These are phyloP conservation scores for Ophiosphaerella herpotricha DNA, from an alignment of 2,329 filamentous ascomycete species.

Conservation along the genomic window DNA sequence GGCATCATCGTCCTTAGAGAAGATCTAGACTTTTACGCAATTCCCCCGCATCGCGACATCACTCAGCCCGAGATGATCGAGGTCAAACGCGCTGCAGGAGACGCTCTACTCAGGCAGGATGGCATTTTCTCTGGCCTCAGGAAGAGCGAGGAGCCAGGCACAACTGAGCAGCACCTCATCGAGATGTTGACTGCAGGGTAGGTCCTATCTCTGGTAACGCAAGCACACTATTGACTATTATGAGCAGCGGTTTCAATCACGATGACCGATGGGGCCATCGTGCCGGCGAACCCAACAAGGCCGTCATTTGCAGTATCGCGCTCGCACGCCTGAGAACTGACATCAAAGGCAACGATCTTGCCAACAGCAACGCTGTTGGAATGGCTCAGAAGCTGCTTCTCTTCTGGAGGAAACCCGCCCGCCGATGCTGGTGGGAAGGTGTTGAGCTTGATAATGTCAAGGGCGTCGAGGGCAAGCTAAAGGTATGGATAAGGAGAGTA, in stretches of 20 bases:
- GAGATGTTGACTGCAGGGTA: slow-evolving; percentile 99
- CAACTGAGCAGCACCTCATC: slow-evolving; percentile 96
- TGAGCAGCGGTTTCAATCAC: slow-evolving; percentile 85
- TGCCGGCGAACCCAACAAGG: slow-evolving; percentile 97
- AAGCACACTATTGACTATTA: slow-evolving; percentile 6
- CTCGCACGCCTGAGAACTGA: slow-evolving; percentile 91
- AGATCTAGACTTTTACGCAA: slow-evolving; percentile 96
- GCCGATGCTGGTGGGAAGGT: slow-evolving; percentile 99
- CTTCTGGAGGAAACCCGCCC: slow-evolving; percentile 96
- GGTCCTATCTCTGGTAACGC: slow-evolving; percentile 35
- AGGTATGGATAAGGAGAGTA: slow-evolving; percentile 97
- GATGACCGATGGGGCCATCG: slow-evolving; percentile 95
- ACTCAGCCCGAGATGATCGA: slow-evolving; percentile 90
- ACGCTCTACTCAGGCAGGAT: slow-evolving; percentile 82
- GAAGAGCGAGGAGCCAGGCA: slow-evolving; percentile 93
- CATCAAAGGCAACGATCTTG: slow-evolving; percentile 75
- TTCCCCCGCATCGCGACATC: slow-evolving; percentile 84
- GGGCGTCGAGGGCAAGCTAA: slow-evolving; percentile 87
- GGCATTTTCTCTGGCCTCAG: slow-evolving; percentile 96
- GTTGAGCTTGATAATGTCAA: slow-evolving; percentile 89
- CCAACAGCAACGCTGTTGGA: slow-evolving; percentile 77
- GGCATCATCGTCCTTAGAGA: slow-evolving; percentile 97
- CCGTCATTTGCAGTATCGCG: slow-evolving; percentile 95
- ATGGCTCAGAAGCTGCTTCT: slow-evolving; percentile 98
- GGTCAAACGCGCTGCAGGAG: slow-evolving; percentile 89